Conservation (phyloP, 495 filamentous ascomycete species). For the Penicillium odoratum region DNA sequence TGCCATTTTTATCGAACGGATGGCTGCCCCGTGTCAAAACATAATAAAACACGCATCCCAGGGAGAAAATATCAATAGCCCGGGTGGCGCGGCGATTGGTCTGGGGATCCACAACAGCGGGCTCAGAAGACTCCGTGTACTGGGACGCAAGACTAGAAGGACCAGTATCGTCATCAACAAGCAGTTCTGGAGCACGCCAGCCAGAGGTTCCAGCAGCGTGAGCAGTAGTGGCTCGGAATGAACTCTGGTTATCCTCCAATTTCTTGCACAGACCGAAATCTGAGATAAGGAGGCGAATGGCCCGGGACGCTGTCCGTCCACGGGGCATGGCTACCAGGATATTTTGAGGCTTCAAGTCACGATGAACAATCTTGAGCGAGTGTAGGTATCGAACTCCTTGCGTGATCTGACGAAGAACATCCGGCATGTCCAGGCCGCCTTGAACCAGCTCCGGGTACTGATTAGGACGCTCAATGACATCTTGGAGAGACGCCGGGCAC, state of each 20-base stretch:
- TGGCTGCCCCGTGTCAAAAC: constrained; percentile 89
- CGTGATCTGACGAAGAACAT: constrained; percentile 81
- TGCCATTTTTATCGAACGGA: constrained; percentile 89
- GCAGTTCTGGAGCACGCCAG: constrained; percentile 93
- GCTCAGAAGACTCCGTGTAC: constrained; percentile 56
- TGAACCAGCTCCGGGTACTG: constrained; percentile 59
- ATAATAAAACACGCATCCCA: constrained; percentile 96
- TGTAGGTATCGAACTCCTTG: constrained; percentile 87
- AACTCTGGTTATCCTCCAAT: constrained; percentile 91
- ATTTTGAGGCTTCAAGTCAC: constrained; percentile 96
- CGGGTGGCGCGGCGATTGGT: constrained; percentile 83
- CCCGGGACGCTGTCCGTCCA: constrained; percentile 32
- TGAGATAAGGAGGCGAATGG: constrained; percentile 80
- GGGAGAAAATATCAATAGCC: constrained; percentile 93
- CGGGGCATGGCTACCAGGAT: constrained; percentile 72
- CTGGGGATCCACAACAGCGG: constrained; percentile 59
- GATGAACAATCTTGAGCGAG: constrained; percentile 89
- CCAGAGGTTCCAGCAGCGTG: constrained; percentile 92
- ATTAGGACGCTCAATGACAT: constrained; percentile 73
- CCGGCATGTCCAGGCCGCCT: constrained; percentile 53
- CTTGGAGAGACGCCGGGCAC: constrained; percentile 90
- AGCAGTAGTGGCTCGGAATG: constrained; percentile 89
- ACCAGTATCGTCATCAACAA: constrained; percentile 70
- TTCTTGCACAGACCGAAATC: constrained; percentile 99
- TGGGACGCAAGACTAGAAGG: constrained; percentile 37